Base-by-base conservation (phyloP, 139 green algal genomes). In the Chlamydomonas sp. region DNA sequence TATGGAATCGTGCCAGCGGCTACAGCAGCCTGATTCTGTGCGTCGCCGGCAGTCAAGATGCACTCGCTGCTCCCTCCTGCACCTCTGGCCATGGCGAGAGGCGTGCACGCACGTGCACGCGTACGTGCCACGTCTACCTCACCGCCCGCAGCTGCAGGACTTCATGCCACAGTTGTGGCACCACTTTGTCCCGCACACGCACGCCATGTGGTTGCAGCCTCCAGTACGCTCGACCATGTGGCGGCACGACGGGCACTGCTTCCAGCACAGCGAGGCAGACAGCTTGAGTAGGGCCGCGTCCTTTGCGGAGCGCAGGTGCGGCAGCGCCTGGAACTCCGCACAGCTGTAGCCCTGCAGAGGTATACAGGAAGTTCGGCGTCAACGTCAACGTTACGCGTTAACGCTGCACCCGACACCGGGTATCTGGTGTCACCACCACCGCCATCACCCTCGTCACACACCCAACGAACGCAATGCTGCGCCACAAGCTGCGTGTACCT, bases 151-250 rank as follows among this genome's bases (percentile, higher is more conserved):
- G 2, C 59, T 38, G n/a, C 37, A 38, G 70, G 83, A 83, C 8
- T 60, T 50, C 20, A 26, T 35, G 31, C 81, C 81, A 59, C 81
- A 87, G 1, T 36, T 47, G 33, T 83, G 85, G 73, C 78, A 87
- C 63, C 85, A 85, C 33, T 35, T 5, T 13, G 43, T 13, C 6
- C 72, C 75, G 48, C 81, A 87, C 33, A 47, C 69, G 75, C 81
- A 87, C 16, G 13, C 20, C 72, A 87, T 76, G 64, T 84, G 71
- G 54, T 78, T 83, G 79, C 81, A 83, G 63, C 82, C 82, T 50
- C 81, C 72, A 1, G 6, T 78, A 3, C 78, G 78, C 62, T 85
- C 75, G 24, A 87, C 78, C 36, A 83, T 60, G 28, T 59, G 33
- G 4, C 75, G 48, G 29, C 81, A 87, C 10, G 37, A 35, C 0